Base-by-base conservation (phyloP, 2,329 filamentous ascomycete genomes). In the Raffaelea arxii region DNA sequence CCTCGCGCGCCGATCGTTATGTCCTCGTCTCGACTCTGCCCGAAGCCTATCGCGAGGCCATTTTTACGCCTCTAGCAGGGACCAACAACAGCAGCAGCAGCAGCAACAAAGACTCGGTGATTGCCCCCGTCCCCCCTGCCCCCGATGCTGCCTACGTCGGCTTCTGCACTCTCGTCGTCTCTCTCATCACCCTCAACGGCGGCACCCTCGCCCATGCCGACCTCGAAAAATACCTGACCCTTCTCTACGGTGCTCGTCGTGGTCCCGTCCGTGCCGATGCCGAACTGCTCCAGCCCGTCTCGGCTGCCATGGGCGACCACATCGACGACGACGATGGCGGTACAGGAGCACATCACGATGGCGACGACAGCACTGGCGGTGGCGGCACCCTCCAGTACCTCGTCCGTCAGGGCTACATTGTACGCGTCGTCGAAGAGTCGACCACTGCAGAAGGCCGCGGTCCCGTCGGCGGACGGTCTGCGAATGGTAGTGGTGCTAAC, bases 381-480 rank as follows among this genome's bases (percentile, higher is more conserved):
- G 52, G 52, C 43, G 51, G 51, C 35, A 54, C 53, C 3, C 40
- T 54, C 25, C 53, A 54, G 54, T 77, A 78, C 44, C 82, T 97
- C 69, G 75, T 82, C 53, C 82, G 77, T 53, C 89, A 97, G 46
- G 86, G 85, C 0, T 98, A 98, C 59, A 68, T 98, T 3, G 72
- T 89, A 30, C 84, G 79, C 53, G 74, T 82, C 43, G 75, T 81
- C 19, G 89, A 96, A 55, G 78, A 1, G 86, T 85, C 23, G 86
- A 94, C 32, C 82, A 91, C 52, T 4, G 49, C 39, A 9, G 50
- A 52, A 16, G 47, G 46, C 2, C 43, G 38, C 12, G 46, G 40
- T 1, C 36, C 30, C 1, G 44, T 42, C 23, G 44, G 47, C n/a
- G 44, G 42, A n/a, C 43, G 43, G 38, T 35, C 4, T 30, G 32